Conservation (phyloP, 768 basidiomycete species). For the Rhizopogon rudus region DNA sequence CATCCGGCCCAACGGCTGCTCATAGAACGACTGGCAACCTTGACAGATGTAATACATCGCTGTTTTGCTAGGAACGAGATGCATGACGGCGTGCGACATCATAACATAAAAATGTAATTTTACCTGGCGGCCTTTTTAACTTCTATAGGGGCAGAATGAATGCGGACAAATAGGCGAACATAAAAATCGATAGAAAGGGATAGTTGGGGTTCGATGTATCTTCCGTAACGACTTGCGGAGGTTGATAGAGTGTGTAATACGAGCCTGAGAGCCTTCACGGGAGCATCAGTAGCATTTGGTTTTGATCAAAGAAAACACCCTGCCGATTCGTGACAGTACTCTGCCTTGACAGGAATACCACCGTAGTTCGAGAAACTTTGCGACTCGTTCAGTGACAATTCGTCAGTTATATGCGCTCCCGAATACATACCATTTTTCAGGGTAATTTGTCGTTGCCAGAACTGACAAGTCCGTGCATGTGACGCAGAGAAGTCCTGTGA, state of each 20-base stretch:
- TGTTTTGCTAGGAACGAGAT: constrained; percentile 58
- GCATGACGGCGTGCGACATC: constrained; percentile 1
- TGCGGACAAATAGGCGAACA: constrained; percentile 82
- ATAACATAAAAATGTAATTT: constrained; percentile 19
- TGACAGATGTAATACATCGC: constrained; percentile 82
- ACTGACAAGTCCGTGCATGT: constrained; percentile 97
- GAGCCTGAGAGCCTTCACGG: constrained; percentile 76
- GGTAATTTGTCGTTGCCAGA: constrained; percentile 88
- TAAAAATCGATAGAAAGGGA: constrained; percentile 98
- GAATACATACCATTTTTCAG: constrained; percentile 85
- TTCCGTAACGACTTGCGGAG: constrained; percentile 88
- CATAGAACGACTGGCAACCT: constrained; percentile 75
- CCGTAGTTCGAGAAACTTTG: constrained; percentile 92
- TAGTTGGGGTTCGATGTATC: constrained; percentile 83
- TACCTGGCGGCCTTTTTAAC: constrained; percentile 83
- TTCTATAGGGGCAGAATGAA: constrained; percentile 68
- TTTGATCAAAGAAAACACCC: constrained; percentile 19
- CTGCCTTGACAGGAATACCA: constrained; percentile 83
- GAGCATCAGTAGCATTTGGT: constrained; percentile 1
- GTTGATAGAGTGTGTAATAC: constrained; percentile 84
- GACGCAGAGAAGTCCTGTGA: constrained; percentile 79
- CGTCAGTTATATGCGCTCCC: not conserved
- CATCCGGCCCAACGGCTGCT: constrained; percentile 80
- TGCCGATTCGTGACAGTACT: constrained; percentile 93
- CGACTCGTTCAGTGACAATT: not conserved